Evolutionary conservation across 202 grass and related monocot genomes (phyloP).

Genomic region (Hordeum pubiflorum): DNA sequence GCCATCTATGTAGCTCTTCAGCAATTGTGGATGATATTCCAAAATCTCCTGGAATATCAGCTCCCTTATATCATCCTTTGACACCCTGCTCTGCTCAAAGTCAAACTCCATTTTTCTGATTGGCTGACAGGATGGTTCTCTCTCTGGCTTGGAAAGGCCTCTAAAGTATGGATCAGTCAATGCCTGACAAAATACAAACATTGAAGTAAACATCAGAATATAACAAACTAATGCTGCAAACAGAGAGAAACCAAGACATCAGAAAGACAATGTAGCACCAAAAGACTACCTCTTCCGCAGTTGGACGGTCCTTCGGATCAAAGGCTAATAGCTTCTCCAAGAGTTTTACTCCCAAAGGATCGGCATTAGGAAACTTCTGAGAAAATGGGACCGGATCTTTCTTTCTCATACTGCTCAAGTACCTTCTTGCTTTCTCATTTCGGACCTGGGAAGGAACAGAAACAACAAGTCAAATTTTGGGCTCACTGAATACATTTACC

Average conservation of each 20-base stretch:
- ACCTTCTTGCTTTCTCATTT: constrained; percentile 97
- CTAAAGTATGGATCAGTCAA: constrained; percentile 95
- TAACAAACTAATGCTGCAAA: not conserved
- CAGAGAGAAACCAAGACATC: constrained; percentile 1
- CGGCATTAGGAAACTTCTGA: constrained; percentile 82
- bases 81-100: constrained; percentile 79
- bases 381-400: constrained; percentile 78
- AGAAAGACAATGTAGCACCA: not conserved
- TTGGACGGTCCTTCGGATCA: constrained; percentile 86
- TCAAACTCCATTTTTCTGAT: constrained; percentile 92
- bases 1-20: constrained; percentile 75
- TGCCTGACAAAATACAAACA: constrained; percentile 44
- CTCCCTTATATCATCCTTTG: constrained; percentile 94
- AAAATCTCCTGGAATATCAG: constrained; percentile 93
- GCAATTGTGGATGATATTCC: constrained; percentile 90
- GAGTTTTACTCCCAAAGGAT: constrained; percentile 80
- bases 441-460: constrained; percentile 41
- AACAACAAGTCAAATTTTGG: not conserved
- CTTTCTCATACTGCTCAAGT: constrained; percentile 92
- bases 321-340: constrained; percentile 84
- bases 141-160: constrained; percentile 67
- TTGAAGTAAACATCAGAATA: not conserved
- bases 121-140: constrained; percentile 86
- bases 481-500: not conserved
- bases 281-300: constrained; percentile 75